Evolutionary conservation across 441 rosid species (phyloP).

Genomic region (Aleurites moluccanus): DNA sequence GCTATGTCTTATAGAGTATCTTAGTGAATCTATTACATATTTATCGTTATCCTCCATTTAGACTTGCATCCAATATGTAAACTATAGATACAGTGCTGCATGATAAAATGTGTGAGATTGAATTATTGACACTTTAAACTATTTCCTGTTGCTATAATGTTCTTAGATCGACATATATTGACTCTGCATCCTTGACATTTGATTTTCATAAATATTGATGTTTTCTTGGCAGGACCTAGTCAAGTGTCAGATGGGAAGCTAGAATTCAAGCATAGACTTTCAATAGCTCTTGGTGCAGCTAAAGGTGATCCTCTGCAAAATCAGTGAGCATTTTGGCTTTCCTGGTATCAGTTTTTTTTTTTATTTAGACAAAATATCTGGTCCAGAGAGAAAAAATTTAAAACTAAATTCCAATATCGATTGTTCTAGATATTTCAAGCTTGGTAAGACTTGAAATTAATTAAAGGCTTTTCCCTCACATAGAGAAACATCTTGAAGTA

Average conservation of each 20-base stretch:
- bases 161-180: not conserved
- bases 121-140: not conserved
- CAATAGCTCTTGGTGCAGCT: constrained; percentile 72
- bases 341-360: constrained; percentile 28
- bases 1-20: not conserved
- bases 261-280: constrained; percentile 65
- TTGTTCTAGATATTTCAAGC: constrained; percentile 20
- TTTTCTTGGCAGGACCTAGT: constrained; percentile 38
- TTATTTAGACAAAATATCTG: constrained; percentile 24
- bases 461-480: constrained; percentile 13
- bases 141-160: not conserved
- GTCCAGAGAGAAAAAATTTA: not conserved
- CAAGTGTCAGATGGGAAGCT: constrained; percentile 48
- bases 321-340: constrained; percentile 84
- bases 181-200: not conserved
- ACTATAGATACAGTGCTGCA: not conserved
- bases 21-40: not conserved
- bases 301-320: constrained; percentile 85
- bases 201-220: constrained; percentile 6
- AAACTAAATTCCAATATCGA: constrained; percentile 18
- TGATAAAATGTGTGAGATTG: not conserved
- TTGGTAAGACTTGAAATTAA: constrained; percentile 23
- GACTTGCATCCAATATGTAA: not conserved
- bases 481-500: constrained; percentile 21
- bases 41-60: not conserved